Base-by-base conservation (phyloP, 129 eudicot genomes). In the Tagetes erecta region DNA sequence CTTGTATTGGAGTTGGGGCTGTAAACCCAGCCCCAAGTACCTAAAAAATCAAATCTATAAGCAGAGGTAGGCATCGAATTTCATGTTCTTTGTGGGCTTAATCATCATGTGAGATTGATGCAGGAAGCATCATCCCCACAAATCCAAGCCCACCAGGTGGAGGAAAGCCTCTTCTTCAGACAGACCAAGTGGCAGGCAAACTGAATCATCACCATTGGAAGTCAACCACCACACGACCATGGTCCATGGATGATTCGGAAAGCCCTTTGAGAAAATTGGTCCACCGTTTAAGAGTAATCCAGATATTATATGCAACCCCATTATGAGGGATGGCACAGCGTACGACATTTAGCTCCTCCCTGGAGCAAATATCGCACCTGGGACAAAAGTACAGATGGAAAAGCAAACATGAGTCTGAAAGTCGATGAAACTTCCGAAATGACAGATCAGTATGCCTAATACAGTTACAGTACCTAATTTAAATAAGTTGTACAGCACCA, bases 361-460 rank as follows among this genome's bases (percentile, higher is more conserved):
- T 57, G 96, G 98, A 94, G 98, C 97, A 84, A 94, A 94, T 88
- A 88, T 90, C 98, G 98, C 98, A 94, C 89, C 97, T 90, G 89
- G 85, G 91, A 84, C 87, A 87, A 81, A 85, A 86, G 85, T 78
- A 81, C 64, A 80, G 59, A 86, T 70, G 80, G 77, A 79, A 87
- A 83, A 68, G 66, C 57, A 63, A 84, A 76, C 81, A 80, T 88
- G 85, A 87, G 94, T 82, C 83, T 83, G 78, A 82, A 78, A 81
- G 86, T 77, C 78, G 68, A 70, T 77, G 78, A 80, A 87, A 79
- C 90, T 85, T 87, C 83, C 78, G 73, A 63, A 86, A 73, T 73
- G 70, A 75, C 72, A 83, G 75, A 84, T 73, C 78, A 66, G 47
- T 52, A 64, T 65, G 56, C 46, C 64, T n/a, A 66, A 44, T 64